Conservation (phyloP, 345 rosid species). For the Eucalyptus marginata region DNA sequence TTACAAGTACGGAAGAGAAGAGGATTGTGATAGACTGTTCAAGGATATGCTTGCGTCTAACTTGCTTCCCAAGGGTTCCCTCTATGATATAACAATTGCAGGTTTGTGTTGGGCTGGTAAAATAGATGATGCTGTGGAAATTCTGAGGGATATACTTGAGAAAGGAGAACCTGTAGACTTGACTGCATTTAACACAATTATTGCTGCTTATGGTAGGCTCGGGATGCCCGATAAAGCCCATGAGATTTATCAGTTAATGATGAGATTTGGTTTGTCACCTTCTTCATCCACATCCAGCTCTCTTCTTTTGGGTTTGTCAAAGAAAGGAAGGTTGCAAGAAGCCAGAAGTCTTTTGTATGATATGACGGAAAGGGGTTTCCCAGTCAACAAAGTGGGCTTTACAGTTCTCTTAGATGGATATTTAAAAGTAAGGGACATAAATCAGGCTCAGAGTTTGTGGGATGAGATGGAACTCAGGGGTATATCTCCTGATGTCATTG, state of each 20-base stretch:
- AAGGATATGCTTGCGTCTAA: conserved; percentile 18
- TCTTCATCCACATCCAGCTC: conserved; percentile 58
- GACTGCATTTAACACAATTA: conserved; percentile 53
- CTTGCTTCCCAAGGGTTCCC: conserved; percentile 21
- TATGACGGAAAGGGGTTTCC: conserved; percentile 41
- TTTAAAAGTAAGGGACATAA: conserved; percentile 32
- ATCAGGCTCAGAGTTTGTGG: conserved; percentile 52
- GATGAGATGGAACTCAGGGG: conserved; percentile 42
- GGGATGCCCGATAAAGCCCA: conserved; percentile 38
- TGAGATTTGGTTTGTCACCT: conserved; percentile 29
- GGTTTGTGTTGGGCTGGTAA: conserved; percentile 60
- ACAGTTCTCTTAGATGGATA: conserved; percentile 62
- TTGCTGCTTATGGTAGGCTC: conserved; percentile 48
- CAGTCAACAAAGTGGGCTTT: conserved; percentile 36
- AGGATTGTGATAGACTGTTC: conserved; percentile 36
- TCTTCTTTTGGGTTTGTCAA: conserved; percentile 52
- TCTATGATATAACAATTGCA: conserved; percentile 39
- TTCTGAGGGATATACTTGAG: conserved; percentile 38
- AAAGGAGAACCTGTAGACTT: conserved; percentile 43
- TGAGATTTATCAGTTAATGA: conserved; percentile 34
- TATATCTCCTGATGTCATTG: conserved; percentile 43
- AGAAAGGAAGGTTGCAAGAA: conserved; percentile 34
- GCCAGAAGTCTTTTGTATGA: conserved; percentile 35
- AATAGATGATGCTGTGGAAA: conserved; percentile 35
- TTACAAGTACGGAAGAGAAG: conserved; percentile 43